phyloP scores from a whole-genome alignment of 352 stramenopile species.

The Phytophthora hibernalis region DNA sequence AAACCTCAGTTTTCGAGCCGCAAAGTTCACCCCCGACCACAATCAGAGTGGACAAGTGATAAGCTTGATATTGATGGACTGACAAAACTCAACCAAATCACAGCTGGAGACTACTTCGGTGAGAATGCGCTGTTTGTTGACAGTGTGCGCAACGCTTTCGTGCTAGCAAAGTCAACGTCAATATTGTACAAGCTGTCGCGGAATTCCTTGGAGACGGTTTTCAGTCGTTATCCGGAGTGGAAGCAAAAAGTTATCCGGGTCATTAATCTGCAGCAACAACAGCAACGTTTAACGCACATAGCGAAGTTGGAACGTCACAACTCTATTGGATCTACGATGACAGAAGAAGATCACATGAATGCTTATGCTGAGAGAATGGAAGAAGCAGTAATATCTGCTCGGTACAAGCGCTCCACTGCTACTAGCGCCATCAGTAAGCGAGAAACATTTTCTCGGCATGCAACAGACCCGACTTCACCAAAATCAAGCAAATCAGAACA shows the following conservation, averaged over 20 bases:
- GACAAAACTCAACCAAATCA: conserved; percentile 64
- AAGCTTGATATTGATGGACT: conserved; percentile 34
- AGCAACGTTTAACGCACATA: conserved; percentile 55
- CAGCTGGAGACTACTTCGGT: conserved; percentile 64
- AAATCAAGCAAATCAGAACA: neutral
- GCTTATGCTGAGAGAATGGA: conserved; percentile 44
- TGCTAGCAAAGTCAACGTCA: conserved; percentile 66
- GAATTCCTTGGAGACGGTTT: conserved; percentile 71
- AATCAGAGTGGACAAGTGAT: conserved; percentile 22
- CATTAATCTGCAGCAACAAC: conserved; percentile 62
- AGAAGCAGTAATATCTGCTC: conserved; percentile 43
- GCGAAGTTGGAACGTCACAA: conserved; percentile 51
- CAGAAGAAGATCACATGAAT: conserved; percentile 47
- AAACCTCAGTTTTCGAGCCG: conserved; percentile 21
- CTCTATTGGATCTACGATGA: conserved; percentile 37
- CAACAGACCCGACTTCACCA: neutral
- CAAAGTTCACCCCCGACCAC: conserved; percentile 32
- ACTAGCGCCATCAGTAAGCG: conserved; percentile 31
- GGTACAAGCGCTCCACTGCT: conserved; percentile 41
- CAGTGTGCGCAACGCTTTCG: conserved; percentile 59
- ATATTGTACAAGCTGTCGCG: conserved; percentile 78
- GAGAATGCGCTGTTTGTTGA: conserved; percentile 77
- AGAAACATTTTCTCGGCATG: conserved; percentile 15
- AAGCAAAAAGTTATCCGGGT: conserved; percentile 76
- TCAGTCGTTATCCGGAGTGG: conserved; percentile 74